phyloP scores from a whole-genome alignment of 2,329 filamentous ascomycete genomes.

The Fusarium haematococcum region DNA sequence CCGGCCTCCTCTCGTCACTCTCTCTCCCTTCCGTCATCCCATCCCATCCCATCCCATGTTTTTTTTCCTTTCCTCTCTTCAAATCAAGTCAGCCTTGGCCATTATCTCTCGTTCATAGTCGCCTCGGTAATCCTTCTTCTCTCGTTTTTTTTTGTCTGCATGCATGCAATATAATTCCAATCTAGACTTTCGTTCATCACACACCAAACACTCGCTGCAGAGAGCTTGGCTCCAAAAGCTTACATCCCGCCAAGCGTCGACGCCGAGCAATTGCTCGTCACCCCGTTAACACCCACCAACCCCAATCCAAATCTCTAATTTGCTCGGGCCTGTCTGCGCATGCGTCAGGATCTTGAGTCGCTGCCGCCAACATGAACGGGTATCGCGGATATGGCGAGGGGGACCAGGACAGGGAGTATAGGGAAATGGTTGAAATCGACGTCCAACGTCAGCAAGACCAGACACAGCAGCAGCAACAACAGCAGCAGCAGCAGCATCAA shows the following conservation, averaged over 20 bases:
- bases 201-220: neutral
- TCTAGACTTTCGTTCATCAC: slow-evolving; percentile 32
- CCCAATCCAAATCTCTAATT: neutral
- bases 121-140: slow-evolving; percentile 16
- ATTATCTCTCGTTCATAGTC: neutral
- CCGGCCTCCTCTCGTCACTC: slow-evolving; percentile 17
- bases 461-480: slow-evolving; percentile 37
- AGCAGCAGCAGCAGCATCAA: slow-evolving; percentile 24
- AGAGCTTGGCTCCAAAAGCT: neutral
- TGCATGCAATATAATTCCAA: neutral
- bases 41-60: neutral
- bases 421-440: slow-evolving; percentile 53
- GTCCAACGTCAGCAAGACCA: slow-evolving; percentile 45
- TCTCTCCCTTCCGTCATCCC: slow-evolving; percentile 16
- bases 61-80: slow-evolving; percentile 12
- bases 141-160: neutral
- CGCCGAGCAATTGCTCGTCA: slow-evolving; percentile 4
- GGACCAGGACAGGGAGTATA: slow-evolving; percentile 43
- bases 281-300: neutral
- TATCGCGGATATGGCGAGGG: slow-evolving; percentile 38
- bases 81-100: neutral
- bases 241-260: slow-evolving; percentile 4
- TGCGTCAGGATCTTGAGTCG: slow-evolving; percentile 28
- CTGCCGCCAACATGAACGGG: slow-evolving; percentile 44
- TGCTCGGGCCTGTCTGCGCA: slow-evolving; percentile 21